Evolutionary conservation across 768 basidiomycete genomes (phyloP).

Genomic region (Tylopilus sp.): DNA sequence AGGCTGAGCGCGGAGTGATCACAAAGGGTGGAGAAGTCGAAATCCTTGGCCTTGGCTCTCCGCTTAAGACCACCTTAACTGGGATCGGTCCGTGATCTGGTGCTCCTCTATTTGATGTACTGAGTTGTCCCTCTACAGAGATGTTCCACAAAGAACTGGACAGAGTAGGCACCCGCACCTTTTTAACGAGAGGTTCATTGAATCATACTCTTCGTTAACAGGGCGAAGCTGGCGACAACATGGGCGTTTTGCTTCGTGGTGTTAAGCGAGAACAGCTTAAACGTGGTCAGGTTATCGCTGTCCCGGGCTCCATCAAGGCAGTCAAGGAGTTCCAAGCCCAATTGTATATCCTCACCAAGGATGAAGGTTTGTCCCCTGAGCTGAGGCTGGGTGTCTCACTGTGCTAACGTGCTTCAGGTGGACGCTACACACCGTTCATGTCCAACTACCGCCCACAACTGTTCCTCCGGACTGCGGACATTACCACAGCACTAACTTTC

Average conservation of each 20-base stretch:
- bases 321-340: conserved; percentile 94
- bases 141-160: conserved; percentile 99
- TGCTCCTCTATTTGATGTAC: neutral
- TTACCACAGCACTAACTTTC: conserved; percentile 82
- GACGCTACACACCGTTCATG: conserved; percentile 91
- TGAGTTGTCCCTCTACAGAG: conserved; percentile 45
- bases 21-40: conserved; percentile 93
- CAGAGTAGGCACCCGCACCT: conserved; percentile 47
- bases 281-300: conserved; percentile 88
- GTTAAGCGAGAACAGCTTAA: conserved; percentile 94
- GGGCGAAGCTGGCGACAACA: conserved; percentile 99
- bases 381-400: conserved; percentile 52
- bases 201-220: conserved; percentile 25
- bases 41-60: conserved; percentile 79
- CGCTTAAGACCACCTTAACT: conserved; percentile 89
- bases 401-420: conserved; percentile 37
- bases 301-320: conserved; percentile 89
- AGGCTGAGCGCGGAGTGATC: conserved; percentile 91
- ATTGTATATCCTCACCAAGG: conserved; percentile 58
- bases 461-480: conserved; percentile 93
- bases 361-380: conserved; percentile 37
- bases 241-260: conserved; percentile 95
- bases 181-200: neutral
- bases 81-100: conserved; percentile 65
- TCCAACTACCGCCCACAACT: conserved; percentile 92